A percentile compares a stretch with the other conserved stretches of the same genome.
Conservation (phyloP, 75 land plant species). For the Picea sitchensis region DNA sequence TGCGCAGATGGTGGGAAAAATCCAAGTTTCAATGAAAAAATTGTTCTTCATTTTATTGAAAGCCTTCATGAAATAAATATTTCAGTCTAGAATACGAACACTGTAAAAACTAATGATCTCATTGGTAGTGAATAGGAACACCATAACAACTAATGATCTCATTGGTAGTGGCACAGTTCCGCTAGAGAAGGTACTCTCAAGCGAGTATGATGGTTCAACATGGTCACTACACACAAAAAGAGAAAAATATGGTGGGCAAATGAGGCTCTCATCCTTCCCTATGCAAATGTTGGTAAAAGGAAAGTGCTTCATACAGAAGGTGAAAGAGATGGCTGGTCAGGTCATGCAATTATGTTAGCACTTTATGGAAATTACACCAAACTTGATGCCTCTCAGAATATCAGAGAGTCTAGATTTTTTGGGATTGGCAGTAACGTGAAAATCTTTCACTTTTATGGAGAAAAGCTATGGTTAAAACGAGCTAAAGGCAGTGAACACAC, state of each 20-base stretch:
- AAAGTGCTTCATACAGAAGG: constrained; percentile 33
- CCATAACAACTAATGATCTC: constrained; percentile 51
- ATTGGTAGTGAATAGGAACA: constrained; percentile 55
- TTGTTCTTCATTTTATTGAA: constrained; percentile 60
- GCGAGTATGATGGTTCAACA: constrained; percentile 64
- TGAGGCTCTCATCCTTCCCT: no score
- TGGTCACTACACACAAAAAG: constrained; percentile 60
- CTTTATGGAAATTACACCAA: constrained; percentile 35
- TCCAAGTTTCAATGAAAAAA: constrained; percentile 80
- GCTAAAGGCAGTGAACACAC: background rate
- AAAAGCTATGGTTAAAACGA: constrained; percentile 29
- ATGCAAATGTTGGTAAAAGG: background rate
- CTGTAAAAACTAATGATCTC: constrained; percentile 49
- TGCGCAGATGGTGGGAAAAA: constrained; percentile 80
- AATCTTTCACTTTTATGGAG: constrained; percentile 49
- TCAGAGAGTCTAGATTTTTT: constrained; percentile 18
- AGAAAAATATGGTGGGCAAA: constrained; percentile 22
- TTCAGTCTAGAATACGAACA: constrained; percentile 83
- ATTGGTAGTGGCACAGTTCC: constrained; percentile 37
- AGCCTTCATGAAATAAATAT: constrained; percentile 64
- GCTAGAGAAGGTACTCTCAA: constrained; percentile 54
- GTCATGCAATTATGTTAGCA: constrained; percentile 36
- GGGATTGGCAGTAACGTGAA: constrained; percentile 24
- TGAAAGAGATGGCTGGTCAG: background rate
- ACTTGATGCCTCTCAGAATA: constrained; percentile 37